Base-by-base conservation (phyloP, 2,329 filamentous ascomycete genomes). In the Phaeosphaeriaceae sp. region DNA sequence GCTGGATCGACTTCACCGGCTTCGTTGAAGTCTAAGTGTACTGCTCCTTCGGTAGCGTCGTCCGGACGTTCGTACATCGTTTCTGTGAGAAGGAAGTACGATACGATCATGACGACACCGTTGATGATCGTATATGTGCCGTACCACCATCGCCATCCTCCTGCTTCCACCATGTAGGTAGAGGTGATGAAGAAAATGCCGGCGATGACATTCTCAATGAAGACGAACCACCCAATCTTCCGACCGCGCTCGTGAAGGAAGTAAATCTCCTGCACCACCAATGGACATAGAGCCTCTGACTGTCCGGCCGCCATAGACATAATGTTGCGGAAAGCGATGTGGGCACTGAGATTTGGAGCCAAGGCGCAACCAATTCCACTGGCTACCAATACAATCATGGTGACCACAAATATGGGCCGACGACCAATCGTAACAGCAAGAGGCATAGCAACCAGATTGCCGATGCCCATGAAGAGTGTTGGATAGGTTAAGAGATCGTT, bases 61-160 rank as follows among this genome's bases (percentile, higher is more conserved):
- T 10, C 41, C 1, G 59, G 54, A 44, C 53, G 60, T 21, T 45
- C 53, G 1, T 60, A 62, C 33, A 60, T 60, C 4, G 60, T 62
- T 49, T 62, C 60, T 9, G 46, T 48, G 2, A 62, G 56, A 20
- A 62, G 57, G 11, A 62, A 10, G 44, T 60, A 57, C 20, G 53
- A 54, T 15, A 62, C 56, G 25, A 60, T 44, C 33, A 51, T 19
- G 41, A 62, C 60, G 0, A 51, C 51, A 1, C 53, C 60, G 10
- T 54, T 62, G 13, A 62, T 15, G 21, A 53, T 56, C 0, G 56
- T 57, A 27, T 57, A 62, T 19, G 59, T 41, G 1, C 60, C 56
- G 31, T 62, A 62, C 60, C 60, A 62, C 53, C 60, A 62, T 19
- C 57, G 59, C 60, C 57, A 62, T 13, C 60, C 60, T 10, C 59